Evolutionary conservation across 257 asterid genomes (phyloP).

Genomic region (Solanum bulbocastanum): DNA sequence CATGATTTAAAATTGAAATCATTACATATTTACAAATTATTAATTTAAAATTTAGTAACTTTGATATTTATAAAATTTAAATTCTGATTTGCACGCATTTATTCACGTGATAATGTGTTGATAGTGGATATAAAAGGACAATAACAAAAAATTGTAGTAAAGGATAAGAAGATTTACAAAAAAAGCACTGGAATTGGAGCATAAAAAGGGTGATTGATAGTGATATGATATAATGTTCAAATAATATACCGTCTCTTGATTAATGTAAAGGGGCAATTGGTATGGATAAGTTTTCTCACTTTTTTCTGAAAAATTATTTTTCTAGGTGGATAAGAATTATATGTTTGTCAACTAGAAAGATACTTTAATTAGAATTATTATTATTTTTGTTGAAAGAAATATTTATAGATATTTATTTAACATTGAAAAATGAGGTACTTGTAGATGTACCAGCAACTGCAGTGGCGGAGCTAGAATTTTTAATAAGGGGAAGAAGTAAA

Average conservation of each 20-base stretch:
- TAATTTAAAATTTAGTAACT: neutral
- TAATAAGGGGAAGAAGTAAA: too few relatives aligned
- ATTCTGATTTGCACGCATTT: neutral
- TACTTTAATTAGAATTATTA: neutral
- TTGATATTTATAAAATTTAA: neutral
- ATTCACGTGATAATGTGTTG: neutral
- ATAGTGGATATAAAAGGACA: neutral
- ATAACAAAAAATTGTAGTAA: neutral
- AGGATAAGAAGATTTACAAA: neutral
- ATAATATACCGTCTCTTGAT: neutral
- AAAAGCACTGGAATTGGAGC: neutral
- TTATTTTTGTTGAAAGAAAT: neutral
- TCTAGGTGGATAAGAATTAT: neutral
- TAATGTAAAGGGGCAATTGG: neutral
- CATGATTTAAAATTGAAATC: fast-evolving
- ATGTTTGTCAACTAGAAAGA: neutral
- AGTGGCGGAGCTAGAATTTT: too few relatives aligned
- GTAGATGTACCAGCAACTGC: neutral
- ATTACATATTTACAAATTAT: neutral
- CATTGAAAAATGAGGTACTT: neutral
- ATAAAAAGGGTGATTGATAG: neutral
- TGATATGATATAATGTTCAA: neutral
- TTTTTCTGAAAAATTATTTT: neutral
- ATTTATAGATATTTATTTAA: too few relatives aligned
- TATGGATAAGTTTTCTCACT: neutral